phyloP scores from a whole-genome alignment of 2,329 filamentous ascomycete genomes.

The Neofusicoccum umdonicola region DNA sequence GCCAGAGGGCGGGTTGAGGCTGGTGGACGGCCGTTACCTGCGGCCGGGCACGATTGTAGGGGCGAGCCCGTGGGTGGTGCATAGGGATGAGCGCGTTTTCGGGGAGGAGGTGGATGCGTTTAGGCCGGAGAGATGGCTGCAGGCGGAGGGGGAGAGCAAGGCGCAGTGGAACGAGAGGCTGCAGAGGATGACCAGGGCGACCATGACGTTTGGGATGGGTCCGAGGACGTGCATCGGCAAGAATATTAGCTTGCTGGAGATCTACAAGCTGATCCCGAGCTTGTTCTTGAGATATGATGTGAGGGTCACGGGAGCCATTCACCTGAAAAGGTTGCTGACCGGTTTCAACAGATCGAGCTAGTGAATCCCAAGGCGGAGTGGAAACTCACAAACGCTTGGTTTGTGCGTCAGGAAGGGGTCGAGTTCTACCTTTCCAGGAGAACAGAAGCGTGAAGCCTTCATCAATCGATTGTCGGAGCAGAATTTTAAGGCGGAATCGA shows the following conservation, averaged over 20 bases:
- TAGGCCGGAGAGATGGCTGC: conserved; percentile 9
- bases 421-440: neutral
- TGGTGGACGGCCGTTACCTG: conserved; percentile 2
- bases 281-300: conserved; percentile 46
- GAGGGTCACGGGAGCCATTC: conserved; percentile 20
- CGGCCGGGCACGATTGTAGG: conserved; percentile 1
- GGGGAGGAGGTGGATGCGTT: conserved; percentile 11
- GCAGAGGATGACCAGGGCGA: conserved; percentile 15
- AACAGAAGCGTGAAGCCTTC: too few relatives aligned
- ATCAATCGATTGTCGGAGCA: too few relatives aligned
- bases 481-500: too few relatives aligned
- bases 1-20: conserved; percentile 39
- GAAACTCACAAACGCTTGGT: conserved; percentile 41
- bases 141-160: neutral
- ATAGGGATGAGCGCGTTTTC: neutral
- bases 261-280: conserved; percentile 39
- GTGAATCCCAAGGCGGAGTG: conserved; percentile 37
- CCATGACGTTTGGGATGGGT: conserved; percentile 34
- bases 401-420: conserved; percentile 24
- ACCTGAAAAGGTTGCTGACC: neutral
- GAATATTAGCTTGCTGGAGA: conserved; percentile 36
- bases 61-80: conserved; percentile 10
- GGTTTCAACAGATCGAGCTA: conserved; percentile 27
- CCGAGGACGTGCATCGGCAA: conserved; percentile 38
- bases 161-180: conserved; percentile 23